phyloP scores from a whole-genome alignment of 495 filamentous ascomycete genomes.

The Podospora didyma region DNA sequence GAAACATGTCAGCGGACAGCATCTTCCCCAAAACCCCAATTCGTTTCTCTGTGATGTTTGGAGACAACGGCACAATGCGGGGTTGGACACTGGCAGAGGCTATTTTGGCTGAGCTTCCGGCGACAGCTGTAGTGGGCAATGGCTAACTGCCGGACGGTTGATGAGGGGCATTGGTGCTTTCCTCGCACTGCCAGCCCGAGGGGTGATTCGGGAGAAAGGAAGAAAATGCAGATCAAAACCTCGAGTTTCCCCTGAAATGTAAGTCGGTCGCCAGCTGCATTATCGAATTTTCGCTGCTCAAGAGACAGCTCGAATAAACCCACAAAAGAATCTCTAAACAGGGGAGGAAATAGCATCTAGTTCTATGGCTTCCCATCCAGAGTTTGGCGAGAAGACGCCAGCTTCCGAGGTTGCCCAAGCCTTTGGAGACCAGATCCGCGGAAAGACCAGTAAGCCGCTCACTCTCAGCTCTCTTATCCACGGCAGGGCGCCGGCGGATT shows the following conservation, averaged over 20 bases:
- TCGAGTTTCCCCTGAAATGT: background rate
- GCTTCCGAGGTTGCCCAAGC: constrained; percentile 39
- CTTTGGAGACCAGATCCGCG: constrained; percentile 37
- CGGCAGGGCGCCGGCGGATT: too few relatives aligned
- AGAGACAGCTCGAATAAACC: too few relatives aligned
- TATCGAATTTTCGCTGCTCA: too few relatives aligned
- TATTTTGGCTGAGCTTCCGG: background rate
- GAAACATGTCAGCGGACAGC: too few relatives aligned
- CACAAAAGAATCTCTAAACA: too few relatives aligned
- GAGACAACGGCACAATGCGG: background rate
- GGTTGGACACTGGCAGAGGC: background rate
- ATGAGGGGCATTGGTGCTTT: background rate
- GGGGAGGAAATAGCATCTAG: too few relatives aligned
- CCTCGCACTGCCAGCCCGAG: background rate
- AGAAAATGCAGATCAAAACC: background rate
- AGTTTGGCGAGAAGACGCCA: constrained; percentile 41
- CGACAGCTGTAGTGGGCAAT: too few relatives aligned
- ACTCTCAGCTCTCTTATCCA: too few relatives aligned
- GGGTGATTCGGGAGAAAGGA: too few relatives aligned
- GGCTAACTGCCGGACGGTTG: background rate
- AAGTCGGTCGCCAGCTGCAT: too few relatives aligned
- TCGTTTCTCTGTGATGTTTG: too few relatives aligned
- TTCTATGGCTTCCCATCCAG: constrained; percentile 40
- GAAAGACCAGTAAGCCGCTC: constrained; percentile 33
- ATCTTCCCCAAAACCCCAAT: too few relatives aligned